These are phyloP conservation scores for Boletus fagicola DNA, from an alignment of 768 basidiomycete species.

Conservation along the genomic window DNA sequence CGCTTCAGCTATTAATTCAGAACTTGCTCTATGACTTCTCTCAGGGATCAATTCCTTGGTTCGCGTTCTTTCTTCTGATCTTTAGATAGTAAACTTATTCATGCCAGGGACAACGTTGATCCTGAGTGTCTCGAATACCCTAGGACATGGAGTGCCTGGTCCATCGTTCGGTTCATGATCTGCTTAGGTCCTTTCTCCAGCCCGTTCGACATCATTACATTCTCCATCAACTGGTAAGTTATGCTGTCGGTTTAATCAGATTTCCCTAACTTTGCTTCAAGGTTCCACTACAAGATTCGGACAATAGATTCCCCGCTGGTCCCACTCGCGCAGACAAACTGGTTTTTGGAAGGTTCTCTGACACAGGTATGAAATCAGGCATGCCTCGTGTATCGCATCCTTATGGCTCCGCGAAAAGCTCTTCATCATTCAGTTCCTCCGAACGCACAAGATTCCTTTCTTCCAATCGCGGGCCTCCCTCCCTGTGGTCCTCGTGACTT, in stretches of 20 bases:
- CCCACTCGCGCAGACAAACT: slow-evolving; percentile 35
- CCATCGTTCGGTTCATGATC: slow-evolving; percentile 37
- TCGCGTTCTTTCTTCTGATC: background rate
- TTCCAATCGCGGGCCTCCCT: slow-evolving; percentile 33
- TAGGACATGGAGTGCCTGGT: slow-evolving; percentile 33
- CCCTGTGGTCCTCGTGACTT: slow-evolving; percentile 28
- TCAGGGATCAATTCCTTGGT: slow-evolving; percentile 38
- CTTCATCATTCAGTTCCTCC: slow-evolving; percentile 34
- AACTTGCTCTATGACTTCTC: slow-evolving; percentile 39
- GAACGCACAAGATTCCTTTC: slow-evolving; percentile 32
- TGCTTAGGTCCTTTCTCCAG: slow-evolving; percentile 38
- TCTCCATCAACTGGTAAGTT: slow-evolving; percentile 33
- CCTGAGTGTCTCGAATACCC: slow-evolving; percentile 35
- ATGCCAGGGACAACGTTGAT: slow-evolving; percentile 36
- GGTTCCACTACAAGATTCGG: slow-evolving; percentile 34
- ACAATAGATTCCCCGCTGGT: slow-evolving; percentile 29
- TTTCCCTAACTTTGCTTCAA: slow-evolving; percentile 4
- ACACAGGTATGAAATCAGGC: slow-evolving; percentile 31
- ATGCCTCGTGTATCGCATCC: background rate
- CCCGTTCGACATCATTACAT: slow-evolving; percentile 35
- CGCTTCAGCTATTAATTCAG: slow-evolving; percentile 33
- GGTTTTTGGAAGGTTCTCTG: slow-evolving; percentile 37
- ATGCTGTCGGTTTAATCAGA: background rate
- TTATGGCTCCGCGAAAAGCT: slow-evolving; percentile 20
- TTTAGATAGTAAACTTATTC: slow-evolving; percentile 6